Evolutionary conservation across 2,329 filamentous ascomycete genomes (phyloP).

Genomic region (Colletotrichum agaves): DNA sequence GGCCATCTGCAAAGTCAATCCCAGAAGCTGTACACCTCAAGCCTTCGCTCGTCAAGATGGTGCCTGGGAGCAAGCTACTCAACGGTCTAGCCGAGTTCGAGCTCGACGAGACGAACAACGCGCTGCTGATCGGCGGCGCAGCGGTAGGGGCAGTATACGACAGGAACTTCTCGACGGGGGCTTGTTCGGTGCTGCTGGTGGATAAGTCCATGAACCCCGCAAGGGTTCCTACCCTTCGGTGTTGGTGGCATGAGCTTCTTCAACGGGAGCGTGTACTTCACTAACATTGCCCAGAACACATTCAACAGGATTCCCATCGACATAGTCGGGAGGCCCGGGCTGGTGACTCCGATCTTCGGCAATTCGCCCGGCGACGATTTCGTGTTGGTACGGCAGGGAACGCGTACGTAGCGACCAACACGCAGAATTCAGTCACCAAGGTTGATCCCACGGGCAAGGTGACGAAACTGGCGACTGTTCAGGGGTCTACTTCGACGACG

Average conservation of each 20-base stretch:
- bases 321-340: constrained; percentile 1
- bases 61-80: no score
- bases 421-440: neutral
- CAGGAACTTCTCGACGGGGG: neutral
- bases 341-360: neutral
- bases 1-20: no score
- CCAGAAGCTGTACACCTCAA: no score
- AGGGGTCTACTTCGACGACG: constrained; percentile 3
- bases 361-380: constrained; percentile 18
- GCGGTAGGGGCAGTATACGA: neutral
- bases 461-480: constrained; percentile 8
- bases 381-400: constrained; percentile 8
- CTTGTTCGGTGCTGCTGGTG: neutral
- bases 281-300: constrained; percentile 49
- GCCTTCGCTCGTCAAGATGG: no score
- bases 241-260: constrained; percentile 44
- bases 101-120: neutral
- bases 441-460: neutral
- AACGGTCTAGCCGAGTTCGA: neutral
- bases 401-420: constrained; percentile 14
- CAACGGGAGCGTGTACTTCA: constrained; percentile 47
- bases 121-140: neutral
- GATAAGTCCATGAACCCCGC: constrained; percentile 23
- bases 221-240: constrained; percentile 11
- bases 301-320: constrained; percentile 45